These are phyloP conservation scores for Acmispon strigosus DNA, from an alignment of 306 rosid genomes.

Conservation along the genomic window DNA sequence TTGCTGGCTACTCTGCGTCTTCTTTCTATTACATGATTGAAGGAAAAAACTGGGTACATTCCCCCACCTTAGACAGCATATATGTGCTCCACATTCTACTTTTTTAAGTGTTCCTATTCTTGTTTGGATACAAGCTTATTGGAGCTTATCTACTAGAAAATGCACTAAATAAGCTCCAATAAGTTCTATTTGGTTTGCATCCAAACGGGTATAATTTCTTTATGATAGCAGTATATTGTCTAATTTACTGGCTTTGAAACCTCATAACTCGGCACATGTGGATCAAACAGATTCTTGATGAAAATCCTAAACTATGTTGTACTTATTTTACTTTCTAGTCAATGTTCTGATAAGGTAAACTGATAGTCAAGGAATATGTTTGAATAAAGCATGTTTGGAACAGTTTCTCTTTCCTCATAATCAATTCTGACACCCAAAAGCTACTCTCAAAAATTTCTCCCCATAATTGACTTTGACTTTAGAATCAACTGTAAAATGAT, in stretches of 20 bases:
- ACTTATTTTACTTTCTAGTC: not conserved
- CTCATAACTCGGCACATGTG: not conserved
- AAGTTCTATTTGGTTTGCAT: no score
- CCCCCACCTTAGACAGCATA: not conserved
- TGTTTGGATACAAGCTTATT: no score
- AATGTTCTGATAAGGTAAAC: not conserved
- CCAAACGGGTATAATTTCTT: no score
- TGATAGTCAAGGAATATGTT: not conserved
- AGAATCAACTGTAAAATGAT: no score
- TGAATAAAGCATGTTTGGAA: no score
- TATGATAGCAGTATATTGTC: not conserved
- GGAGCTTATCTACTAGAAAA: no score
- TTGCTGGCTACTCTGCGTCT: constrained; percentile 43
- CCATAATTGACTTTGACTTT: no score
- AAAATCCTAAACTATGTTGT: not conserved
- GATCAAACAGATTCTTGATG: constrained; percentile 7
- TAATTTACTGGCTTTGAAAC: not conserved
- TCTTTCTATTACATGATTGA: constrained; percentile 48
- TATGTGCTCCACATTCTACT: constrained; percentile 1
- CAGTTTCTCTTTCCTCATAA: no score
- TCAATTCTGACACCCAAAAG: no score
- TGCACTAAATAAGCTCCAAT: no score
- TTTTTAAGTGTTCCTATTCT: not conserved
- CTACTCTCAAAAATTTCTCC: no score
- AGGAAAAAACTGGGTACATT: constrained; percentile 43